These are phyloP conservation scores for Trametes punicea DNA, from an alignment of 768 basidiomycete genomes.

Conservation along the genomic window DNA sequence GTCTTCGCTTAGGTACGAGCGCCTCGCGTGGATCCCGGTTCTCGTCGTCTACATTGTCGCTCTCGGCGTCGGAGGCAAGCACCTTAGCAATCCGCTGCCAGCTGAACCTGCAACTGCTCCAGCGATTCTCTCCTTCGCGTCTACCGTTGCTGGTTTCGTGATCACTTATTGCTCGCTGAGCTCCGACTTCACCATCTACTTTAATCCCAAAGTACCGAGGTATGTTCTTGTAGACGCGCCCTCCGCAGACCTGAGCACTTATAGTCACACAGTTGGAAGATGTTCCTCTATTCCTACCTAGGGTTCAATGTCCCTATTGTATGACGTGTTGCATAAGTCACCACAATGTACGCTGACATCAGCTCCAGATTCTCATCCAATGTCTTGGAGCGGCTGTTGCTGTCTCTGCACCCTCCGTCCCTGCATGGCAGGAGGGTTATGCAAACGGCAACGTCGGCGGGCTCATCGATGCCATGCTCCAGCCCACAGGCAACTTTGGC, in stretches of 20 bases:
- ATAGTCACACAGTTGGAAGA: conserved; percentile 43
- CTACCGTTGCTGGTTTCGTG: conserved; percentile 69
- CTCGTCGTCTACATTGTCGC: conserved; percentile 70
- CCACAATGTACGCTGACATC: not conserved
- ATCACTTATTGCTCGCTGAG: conserved; percentile 59
- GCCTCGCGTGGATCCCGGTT: conserved; percentile 73
- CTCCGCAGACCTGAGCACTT: too few relatives aligned
- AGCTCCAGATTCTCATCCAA: conserved; percentile 37
- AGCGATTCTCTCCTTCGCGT: conserved; percentile 60
- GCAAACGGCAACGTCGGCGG: conserved; percentile 56
- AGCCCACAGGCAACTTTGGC: conserved; percentile 61
- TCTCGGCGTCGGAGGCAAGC: conserved; percentile 69
- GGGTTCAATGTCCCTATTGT: conserved; percentile 64
- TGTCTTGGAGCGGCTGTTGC: conserved; percentile 70
- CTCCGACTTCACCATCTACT: conserved; percentile 77
- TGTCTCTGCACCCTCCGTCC: conserved; percentile 50
- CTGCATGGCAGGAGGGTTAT: conserved; percentile 55
- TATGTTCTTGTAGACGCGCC: conserved; percentile 22
- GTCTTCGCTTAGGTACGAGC: conserved; percentile 57
- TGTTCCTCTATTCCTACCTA: conserved; percentile 63
- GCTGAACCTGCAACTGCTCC: conserved; percentile 51
- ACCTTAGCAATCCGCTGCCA: conserved; percentile 50
- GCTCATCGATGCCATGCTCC: conserved; percentile 57
- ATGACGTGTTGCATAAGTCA: conserved; percentile 30
- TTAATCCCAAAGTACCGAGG: conserved; percentile 55